A percentile compares a stretch with the other conserved stretches of the same genome.
These are phyloP conservation scores for Mucor saturninus DNA, from an alignment of 371 early-diverging fungal genomes.

Conservation along the genomic window DNA sequence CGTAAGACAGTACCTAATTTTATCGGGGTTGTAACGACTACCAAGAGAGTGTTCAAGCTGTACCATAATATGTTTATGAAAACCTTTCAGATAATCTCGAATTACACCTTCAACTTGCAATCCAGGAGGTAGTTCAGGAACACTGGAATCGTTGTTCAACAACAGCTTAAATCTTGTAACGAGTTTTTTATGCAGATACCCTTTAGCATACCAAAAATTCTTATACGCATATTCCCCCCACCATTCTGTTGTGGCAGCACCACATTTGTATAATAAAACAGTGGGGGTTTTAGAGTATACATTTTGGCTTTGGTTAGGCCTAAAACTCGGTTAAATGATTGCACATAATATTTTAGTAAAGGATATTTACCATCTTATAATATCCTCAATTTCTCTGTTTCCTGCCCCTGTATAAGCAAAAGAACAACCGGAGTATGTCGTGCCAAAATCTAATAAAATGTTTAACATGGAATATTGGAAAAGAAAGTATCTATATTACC, in stretches of 20 bases:
- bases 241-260: conserved; percentile 42
- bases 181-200: conserved; percentile 41
- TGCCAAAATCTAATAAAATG: conserved; percentile 55
- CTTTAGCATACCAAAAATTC: conserved; percentile 29
- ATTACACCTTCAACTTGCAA: conserved; percentile 39
- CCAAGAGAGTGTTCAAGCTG: conserved; percentile 48
- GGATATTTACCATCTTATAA: conserved; percentile 42
- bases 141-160: conserved; percentile 42
- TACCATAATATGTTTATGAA: conserved; percentile 42
- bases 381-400: conserved; percentile 52
- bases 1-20: conserved; percentile 52
- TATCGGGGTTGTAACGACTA: conserved; percentile 46
- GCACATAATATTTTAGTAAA: neutral
- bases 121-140: conserved; percentile 36
- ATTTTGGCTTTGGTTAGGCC: conserved; percentile 46
- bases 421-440: conserved; percentile 58
- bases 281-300: conserved; percentile 56
- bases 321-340: conserved; percentile 6
- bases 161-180: conserved; percentile 50
- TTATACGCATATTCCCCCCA: conserved; percentile 56
- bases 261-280: conserved; percentile 41
- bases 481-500: neutral
- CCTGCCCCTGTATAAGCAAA: conserved; percentile 52
- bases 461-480: neutral
- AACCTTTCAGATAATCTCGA: conserved; percentile 49